Evolutionary conservation across 2,329 filamentous ascomycete genomes (phyloP).

Genomic region (Fusarium tricinctum): DNA sequence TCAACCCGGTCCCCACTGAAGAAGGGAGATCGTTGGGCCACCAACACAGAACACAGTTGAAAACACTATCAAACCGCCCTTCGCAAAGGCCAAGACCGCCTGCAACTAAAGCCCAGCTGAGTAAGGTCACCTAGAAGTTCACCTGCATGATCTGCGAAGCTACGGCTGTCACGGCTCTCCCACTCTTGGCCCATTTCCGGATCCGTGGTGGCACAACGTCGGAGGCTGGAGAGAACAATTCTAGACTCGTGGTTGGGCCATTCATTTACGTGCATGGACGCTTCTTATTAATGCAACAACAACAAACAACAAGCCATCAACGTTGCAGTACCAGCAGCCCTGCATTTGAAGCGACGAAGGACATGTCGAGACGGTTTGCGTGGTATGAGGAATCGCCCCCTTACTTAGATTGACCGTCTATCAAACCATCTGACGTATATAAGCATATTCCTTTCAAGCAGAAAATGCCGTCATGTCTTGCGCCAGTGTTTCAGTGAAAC

Average conservation of each 20-base stretch:
- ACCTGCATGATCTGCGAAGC: conserved; percentile 23
- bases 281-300: background rate
- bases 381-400: conserved; percentile 22
- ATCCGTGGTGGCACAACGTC: conserved; percentile 20
- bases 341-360: conserved; percentile 4
- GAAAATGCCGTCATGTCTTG: conserved; percentile 46
- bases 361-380: background rate
- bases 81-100: background rate
- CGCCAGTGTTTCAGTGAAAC: conserved; percentile 37
- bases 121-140: background rate
- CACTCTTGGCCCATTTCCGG: conserved; percentile 25
- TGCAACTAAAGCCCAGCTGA: background rate
- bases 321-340: conserved; percentile 7
- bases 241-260: conserved; percentile 31
- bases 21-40: conserved; percentile 10
- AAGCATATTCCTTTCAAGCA: conserved; percentile 11
- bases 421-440: conserved; percentile 37
- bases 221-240: conserved; percentile 24
- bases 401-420: conserved; percentile 25
- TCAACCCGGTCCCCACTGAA: background rate
- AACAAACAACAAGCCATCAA: conserved; percentile 12
- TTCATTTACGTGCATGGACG: conserved; percentile 13
- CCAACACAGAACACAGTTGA: background rate
- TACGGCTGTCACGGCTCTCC: conserved; percentile 34
- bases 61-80: background rate